Conservation (phyloP, 129 eudicot genomes). For the Kitagawia praeruptora region DNA sequence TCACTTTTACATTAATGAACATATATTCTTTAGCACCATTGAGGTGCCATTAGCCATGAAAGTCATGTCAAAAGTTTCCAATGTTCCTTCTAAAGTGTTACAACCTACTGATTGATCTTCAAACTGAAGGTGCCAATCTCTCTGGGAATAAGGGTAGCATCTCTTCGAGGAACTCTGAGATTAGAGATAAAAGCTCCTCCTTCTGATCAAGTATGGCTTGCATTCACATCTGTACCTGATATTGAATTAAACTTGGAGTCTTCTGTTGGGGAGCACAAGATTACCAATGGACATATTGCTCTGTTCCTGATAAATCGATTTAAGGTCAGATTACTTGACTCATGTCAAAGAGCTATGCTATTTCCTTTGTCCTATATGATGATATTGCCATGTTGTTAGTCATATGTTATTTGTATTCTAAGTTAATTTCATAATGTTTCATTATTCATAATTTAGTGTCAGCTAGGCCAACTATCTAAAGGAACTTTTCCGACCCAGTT, state of each 20-base stretch:
- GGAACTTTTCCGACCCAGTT: neutral
- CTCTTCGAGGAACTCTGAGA: slow-evolving; percentile 71
- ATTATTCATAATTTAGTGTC: neutral
- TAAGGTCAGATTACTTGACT: slow-evolving; percentile 43
- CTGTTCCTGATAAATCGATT: slow-evolving; percentile 62
- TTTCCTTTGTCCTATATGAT: neutral
- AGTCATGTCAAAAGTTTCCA: neutral
- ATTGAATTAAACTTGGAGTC: slow-evolving; percentile 70
- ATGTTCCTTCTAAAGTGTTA: slow-evolving; percentile 2
- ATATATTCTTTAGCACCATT: neutral
- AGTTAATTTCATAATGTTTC: neutral
- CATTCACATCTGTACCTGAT: slow-evolving; percentile 86
- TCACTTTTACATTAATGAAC: neutral
- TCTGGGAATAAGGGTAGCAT: slow-evolving; percentile 59
- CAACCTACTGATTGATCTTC: slow-evolving; percentile 15
- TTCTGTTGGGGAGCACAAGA: slow-evolving; percentile 80
- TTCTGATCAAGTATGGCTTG: slow-evolving; percentile 87
- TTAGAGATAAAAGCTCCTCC: slow-evolving; percentile 90
- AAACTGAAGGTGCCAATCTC: slow-evolving; percentile 67
- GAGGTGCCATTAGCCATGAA: slow-evolving; percentile 4
- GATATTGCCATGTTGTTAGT: neutral
- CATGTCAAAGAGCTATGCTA: neutral
- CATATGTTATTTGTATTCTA: neutral
- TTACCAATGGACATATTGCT: slow-evolving; percentile 73
- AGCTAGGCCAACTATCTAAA: neutral